Evolutionary conservation across 306 rosid genomes (phyloP), one percentile per base, ranked within the genome.

Genomic region (Macrotyloma uniflorum): DNA sequence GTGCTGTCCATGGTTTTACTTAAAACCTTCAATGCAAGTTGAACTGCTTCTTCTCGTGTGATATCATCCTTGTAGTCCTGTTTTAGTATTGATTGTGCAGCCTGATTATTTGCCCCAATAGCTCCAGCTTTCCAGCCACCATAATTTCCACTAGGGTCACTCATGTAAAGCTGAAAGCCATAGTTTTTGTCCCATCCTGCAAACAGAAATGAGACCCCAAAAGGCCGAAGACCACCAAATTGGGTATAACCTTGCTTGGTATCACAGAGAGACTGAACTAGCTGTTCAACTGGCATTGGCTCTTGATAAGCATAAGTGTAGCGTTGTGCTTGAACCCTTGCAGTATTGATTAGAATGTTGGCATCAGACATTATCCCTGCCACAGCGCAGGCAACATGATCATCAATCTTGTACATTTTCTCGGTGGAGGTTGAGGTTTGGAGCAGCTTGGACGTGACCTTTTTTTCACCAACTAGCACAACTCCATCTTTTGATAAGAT

Each of bases 321-420:
- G 70, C 85, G 89, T 28, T 86, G 89, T 16, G 89, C 89, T 79
- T 83, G 85, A 67, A 86, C 84, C 80, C 89, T 86, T 1, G 89
- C 89, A 0, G 85, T 86, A 4, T 86, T 86, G 85, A 86, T 86
- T 11, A 86, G 82, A 80, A 86, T 86, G 75, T 86, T 86, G 33
- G 89, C 89, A 51, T 86, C 86, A 9, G 89, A 86, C 89, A 86
- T 86, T 58, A 86, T 86, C 57, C 86, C 89, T 28, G 89, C 89
- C 23, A 86, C 89, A 15, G 86, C 89, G 23, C 89, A 86, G 5
- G 89, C 89, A 59, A 86, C 83, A 72, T 86, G 89, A n/a, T 86
- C 86, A 9, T 86, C 89, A 20, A 86, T 83, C 80, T 86, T 86
- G 69, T 86, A 86, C 89, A 86, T 86, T 75, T 86, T 86, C 78